phyloP scores from a whole-genome alignment of 176 grass and related monocot genomes.

The Raddia distichophylla region DNA sequence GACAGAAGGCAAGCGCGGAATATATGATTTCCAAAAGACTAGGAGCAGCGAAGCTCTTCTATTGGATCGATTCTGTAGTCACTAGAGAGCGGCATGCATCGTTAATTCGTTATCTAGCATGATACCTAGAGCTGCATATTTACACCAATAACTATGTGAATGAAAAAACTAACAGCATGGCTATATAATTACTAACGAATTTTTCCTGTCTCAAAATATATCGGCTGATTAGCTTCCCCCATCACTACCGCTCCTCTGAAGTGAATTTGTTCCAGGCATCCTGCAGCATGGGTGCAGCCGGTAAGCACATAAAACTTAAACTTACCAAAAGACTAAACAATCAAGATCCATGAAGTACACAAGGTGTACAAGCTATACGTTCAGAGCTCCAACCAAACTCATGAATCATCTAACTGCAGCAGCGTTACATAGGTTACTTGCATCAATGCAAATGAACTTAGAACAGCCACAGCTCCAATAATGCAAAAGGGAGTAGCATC shows the following conservation, averaged over 20 bases:
- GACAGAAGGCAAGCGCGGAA: not conserved
- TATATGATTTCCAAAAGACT: not conserved
- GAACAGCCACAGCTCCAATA: not conserved
- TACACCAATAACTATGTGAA: constrained; percentile 49
- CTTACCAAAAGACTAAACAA: not conserved
- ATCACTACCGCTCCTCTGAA: constrained; percentile 65
- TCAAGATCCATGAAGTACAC: not conserved
- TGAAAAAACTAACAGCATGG: constrained; percentile 41
- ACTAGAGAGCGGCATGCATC: constrained; percentile 8
- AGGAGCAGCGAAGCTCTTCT: not conserved
- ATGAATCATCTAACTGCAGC: no score
- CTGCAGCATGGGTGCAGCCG: constrained; percentile 32
- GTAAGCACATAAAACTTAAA: not conserved
- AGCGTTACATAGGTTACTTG: not conserved
- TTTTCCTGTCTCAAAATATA: constrained; percentile 34
- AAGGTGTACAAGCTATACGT: not conserved
- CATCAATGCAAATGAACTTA: not conserved
- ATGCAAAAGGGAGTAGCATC: not conserved
- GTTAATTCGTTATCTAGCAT: constrained; percentile 11
- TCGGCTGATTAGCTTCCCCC: not conserved
- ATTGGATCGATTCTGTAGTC: not conserved
- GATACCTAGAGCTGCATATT: constrained; percentile 45
- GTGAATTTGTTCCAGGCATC: constrained; percentile 85
- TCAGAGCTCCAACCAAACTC: not conserved
- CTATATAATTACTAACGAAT: constrained; percentile 41